Evolutionary conservation across 2,329 filamentous ascomycete genomes (phyloP), one percentile per base, ranked within the genome.

Genomic region (Aspergillus versicolor): DNA sequence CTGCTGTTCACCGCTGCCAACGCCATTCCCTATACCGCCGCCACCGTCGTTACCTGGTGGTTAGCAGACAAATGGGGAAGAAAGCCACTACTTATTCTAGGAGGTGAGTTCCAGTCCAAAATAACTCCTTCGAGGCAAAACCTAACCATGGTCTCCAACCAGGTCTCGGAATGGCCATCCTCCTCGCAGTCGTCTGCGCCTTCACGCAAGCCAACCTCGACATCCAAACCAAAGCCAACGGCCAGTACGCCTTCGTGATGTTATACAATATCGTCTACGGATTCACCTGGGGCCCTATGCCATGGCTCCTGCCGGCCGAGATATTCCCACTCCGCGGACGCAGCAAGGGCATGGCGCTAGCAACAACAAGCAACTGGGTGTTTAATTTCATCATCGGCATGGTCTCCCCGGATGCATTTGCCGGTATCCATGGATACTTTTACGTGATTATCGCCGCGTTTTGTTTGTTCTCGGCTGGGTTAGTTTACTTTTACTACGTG

Each of bases 351-450:
- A 75, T 76, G 73, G 73, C 74, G 9, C 61, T 76, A 11, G 70
- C 73, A 9, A 76, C 74, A 1, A 72, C 66, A 9, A 70, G 65
- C 41, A 85, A 84, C 68, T 84, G 82, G 82, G 71, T 81, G 15
- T 81, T 81, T 69, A 84, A 85, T 52, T 75, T 74, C 61, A 61
- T 66, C 45, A 65, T 66, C 19, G 64, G 64, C 3, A 77, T 78
- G 74, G 73, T 75, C 5, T 75, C 75, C 0, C 75, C 76, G 0
- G 73, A 75, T 50, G 74, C 75, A 12, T 78, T 78, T 54, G 66
- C 70, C 3, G 72, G 74, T 0, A 77, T 78, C 17, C 66, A 70
- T n/a, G 75, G 74, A 3, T 77, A 77, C 61, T 77, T 74, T 56
- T 78, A 78, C 56, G 56, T 77, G 2, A 63, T 78, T 27, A 77